Percentiles rank a stretch among this genome's conserved stretches.
Conservation (phyloP, 805 yeast genomes). For the Candida qinlingensis region DNA sequence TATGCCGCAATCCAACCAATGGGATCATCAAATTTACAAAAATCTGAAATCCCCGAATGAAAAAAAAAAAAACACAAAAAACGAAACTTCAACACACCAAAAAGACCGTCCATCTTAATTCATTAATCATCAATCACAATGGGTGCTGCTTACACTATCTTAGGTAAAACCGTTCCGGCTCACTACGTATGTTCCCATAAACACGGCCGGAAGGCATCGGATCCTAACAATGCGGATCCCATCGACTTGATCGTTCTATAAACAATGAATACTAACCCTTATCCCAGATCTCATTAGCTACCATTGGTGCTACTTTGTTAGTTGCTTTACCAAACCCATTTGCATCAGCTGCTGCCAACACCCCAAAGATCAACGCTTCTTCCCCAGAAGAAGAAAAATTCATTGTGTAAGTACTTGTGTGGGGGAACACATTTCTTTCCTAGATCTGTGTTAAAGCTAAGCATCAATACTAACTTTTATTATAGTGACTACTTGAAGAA, state of each 20-base stretch:
- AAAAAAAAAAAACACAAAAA: neutral
- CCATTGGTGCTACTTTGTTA: slow-evolving; percentile 64
- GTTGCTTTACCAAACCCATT: slow-evolving; percentile 69
- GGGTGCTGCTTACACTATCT: slow-evolving; percentile 81
- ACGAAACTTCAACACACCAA: neutral
- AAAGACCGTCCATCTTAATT: neutral
- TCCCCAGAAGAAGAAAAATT: slow-evolving; percentile 88
- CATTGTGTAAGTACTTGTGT: slow-evolving; percentile 32
- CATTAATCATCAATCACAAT: slow-evolving; percentile 31
- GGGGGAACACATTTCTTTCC: no score
- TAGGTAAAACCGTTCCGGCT: slow-evolving; percentile 81
- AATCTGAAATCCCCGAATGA: neutral
- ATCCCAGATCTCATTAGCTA: slow-evolving; percentile 65
- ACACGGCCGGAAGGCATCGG: no score
- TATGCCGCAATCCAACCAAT: slow-evolving; percentile 1
- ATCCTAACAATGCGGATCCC: neutral
- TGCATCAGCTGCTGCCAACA: slow-evolving; percentile 33
- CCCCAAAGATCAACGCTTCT: slow-evolving; percentile 64
- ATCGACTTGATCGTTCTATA: neutral
- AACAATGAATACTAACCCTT: slow-evolving; percentile 9
- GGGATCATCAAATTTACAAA: neutral
- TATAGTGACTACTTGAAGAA: slow-evolving; percentile 51
- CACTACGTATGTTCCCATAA: slow-evolving; percentile 48
- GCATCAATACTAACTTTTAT: slow-evolving; percentile 19
- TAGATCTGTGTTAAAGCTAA: no score